These are phyloP conservation scores for Wallacemonas sp. DNA, from an alignment of 208 protist species.

Conservation along the genomic window DNA sequence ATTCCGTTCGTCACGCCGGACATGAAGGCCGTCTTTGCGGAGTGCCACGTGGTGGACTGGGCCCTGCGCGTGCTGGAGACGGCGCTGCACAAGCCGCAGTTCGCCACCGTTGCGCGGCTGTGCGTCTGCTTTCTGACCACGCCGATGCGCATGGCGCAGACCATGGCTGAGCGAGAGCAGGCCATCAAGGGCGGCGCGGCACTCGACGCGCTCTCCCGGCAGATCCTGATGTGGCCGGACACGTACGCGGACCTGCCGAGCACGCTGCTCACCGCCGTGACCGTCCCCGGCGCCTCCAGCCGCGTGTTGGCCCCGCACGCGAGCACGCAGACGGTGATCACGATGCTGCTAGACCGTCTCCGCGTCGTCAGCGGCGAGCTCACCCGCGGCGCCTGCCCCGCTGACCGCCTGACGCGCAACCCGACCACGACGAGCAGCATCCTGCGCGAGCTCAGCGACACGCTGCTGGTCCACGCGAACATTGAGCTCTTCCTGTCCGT, in stretches of 20 bases:
- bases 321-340: conserved; percentile 69
- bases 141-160: conserved; percentile 62
- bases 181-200: conserved; percentile 37
- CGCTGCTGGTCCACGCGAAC: conserved; percentile 66
- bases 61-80: conserved; percentile 35
- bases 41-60: conserved; percentile 47
- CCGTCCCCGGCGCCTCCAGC: conserved; percentile 40
- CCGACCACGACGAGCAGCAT: conserved; percentile 56
- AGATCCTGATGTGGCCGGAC: conserved; percentile 58
- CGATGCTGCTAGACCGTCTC: conserved; percentile 69
- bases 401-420: conserved; percentile 12
- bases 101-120: conserved; percentile 58
- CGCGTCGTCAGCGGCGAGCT: conserved; percentile 17
- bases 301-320: conserved; percentile 61
- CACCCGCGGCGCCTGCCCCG: not conserved
- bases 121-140: conserved; percentile 64
- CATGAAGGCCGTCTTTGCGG: conserved; percentile 36
- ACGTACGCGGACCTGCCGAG: conserved; percentile 60
- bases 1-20: conserved; percentile 28
- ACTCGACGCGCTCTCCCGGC: conserved; percentile 41
- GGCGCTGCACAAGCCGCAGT: conserved; percentile 24
- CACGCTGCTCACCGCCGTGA: conserved; percentile 61
- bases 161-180: conserved; percentile 45
- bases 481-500: conserved; percentile 55
- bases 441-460: conserved; percentile 86